phyloP scores from a whole-genome alignment of 352 stramenopile species.

The Pythium monospermum region DNA sequence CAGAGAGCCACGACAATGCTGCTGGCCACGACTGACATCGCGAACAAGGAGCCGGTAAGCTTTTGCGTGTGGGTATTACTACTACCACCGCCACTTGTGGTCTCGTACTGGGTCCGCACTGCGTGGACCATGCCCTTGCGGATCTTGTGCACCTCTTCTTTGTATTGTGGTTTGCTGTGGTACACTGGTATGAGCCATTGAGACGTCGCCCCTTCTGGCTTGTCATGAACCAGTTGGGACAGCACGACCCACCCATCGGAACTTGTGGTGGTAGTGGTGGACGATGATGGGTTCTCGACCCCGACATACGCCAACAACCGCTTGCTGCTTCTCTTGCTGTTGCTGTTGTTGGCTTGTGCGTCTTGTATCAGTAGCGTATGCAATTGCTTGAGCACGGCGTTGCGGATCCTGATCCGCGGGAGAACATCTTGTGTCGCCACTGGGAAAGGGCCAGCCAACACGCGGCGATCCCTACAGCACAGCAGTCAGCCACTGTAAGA shows the following conservation, averaged over 20 bases:
- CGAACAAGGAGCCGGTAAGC: background rate
- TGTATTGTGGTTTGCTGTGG: background rate
- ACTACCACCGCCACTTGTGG: conserved; percentile 1
- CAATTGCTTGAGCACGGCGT: conserved; percentile 43
- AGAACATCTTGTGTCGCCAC: conserved; percentile 43
- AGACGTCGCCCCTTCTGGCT: background rate
- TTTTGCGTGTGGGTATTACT: too few relatives aligned
- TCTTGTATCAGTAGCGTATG: conserved; percentile 24
- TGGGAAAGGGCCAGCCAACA: conserved; percentile 31
- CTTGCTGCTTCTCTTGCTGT: conserved; percentile 1
- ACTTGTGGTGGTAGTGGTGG: too few relatives aligned
- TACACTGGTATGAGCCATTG: conserved; percentile 1
- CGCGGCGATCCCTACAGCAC: conserved; percentile 49
- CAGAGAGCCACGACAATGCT: background rate
- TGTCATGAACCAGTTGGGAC: conserved; percentile 6
- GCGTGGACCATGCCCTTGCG: background rate
- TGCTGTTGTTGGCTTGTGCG: conserved; percentile 2
- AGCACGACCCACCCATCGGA: background rate
- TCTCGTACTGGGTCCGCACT: conserved; percentile 1
- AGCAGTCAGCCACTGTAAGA: too few relatives aligned
- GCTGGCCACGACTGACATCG: background rate
- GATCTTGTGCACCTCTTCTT: background rate
- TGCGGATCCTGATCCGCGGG: conserved; percentile 40
- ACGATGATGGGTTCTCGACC: too few relatives aligned
- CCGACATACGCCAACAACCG: conserved; percentile 31